Evolutionary conservation across 306 rosid genomes (phyloP).

Genomic region (Vicia faba): DNA sequence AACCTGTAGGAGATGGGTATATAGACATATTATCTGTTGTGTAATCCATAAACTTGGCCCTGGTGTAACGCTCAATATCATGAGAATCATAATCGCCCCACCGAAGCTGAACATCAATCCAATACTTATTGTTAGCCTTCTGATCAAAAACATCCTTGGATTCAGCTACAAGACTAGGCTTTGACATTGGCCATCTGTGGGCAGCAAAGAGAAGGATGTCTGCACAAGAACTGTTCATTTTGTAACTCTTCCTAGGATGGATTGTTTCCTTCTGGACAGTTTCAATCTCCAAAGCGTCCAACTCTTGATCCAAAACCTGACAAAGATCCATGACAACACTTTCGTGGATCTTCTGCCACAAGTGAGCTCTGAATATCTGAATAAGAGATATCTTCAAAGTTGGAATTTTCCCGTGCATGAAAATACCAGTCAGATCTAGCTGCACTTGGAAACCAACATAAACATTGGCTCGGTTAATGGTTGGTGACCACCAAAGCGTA

Average conservation of each 20-base stretch:
- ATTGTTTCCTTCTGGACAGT: conserved; percentile 99
- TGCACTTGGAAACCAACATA: conserved; percentile 99
- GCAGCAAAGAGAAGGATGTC: conserved; percentile 98
- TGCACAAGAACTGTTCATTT: conserved; percentile 99
- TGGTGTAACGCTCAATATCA: conserved; percentile 95
- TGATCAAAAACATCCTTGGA: conserved; percentile 99
- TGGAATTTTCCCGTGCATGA: conserved; percentile 99
- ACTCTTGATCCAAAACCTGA: conserved; percentile 98
- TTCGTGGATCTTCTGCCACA: conserved; percentile 99
- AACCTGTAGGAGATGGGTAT: conserved; percentile 98
- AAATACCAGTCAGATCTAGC: conserved; percentile 94
- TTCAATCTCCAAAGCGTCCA: conserved; percentile 98
- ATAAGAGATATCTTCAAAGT: conserved; percentile 95
- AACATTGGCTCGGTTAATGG: conserved; percentile 96
- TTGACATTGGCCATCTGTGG: conserved; percentile 99
- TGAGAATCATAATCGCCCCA: conserved; percentile 99
- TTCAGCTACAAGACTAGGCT: conserved; percentile 98
- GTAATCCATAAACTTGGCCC: conserved; percentile 99
- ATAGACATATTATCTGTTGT: conserved; percentile 99
- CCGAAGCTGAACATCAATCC: conserved; percentile 97
- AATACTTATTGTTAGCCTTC: conserved; percentile 96
- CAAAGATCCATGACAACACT: conserved; percentile 99
- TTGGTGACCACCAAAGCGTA: conserved; percentile 99
- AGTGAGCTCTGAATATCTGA: conserved; percentile 97
- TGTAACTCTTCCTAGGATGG: conserved; percentile 98